A percentile compares a stretch with the other conserved stretches of the same genome.
These are phyloP conservation scores for Bifiguratus adelaidae DNA, from an alignment of 192 early-diverging fungal genomes.

Conservation along the genomic window DNA sequence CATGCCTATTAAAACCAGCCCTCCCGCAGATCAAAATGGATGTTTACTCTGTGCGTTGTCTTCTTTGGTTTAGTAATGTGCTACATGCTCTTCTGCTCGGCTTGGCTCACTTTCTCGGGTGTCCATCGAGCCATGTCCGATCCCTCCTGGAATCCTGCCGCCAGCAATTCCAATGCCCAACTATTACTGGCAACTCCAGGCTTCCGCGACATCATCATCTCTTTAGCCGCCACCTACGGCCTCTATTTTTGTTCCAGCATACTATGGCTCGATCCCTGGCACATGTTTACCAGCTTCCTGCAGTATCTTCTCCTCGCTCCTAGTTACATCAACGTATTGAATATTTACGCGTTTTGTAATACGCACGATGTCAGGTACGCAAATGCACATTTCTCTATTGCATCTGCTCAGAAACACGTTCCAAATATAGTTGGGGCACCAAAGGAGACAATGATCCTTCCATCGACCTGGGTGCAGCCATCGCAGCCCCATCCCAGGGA, in stretches of 20 bases:
- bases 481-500: slow-evolving; percentile 15
- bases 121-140: slow-evolving; percentile 12
- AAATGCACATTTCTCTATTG: background rate
- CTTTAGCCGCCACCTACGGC: slow-evolving; percentile 60
- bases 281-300: slow-evolving; percentile 61
- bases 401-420: slow-evolving; percentile 28
- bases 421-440: slow-evolving; percentile 73
- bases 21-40: slow-evolving; percentile 36
- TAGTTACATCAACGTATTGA: slow-evolving; percentile 60
- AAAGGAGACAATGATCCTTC: slow-evolving; percentile 59
- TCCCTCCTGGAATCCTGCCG: slow-evolving; percentile 1
- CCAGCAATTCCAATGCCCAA: background rate
- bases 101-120: slow-evolving; percentile 31
- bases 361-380: slow-evolving; percentile 42
- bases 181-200: slow-evolving; percentile 7
- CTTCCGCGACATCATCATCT: slow-evolving; percentile 52
- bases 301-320: slow-evolving; percentile 72
- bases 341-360: slow-evolving; percentile 51
- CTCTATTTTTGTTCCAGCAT: slow-evolving; percentile 61
- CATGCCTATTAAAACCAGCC: no score
- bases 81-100: slow-evolving; percentile 43
- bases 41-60: slow-evolving; percentile 32
- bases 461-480: slow-evolving; percentile 35
- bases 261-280: slow-evolving; percentile 67
- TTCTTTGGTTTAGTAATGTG: slow-evolving; percentile 36